Conservation (phyloP, 1,139 yeast genomes). For the Geotrichum klebahnii region DNA sequence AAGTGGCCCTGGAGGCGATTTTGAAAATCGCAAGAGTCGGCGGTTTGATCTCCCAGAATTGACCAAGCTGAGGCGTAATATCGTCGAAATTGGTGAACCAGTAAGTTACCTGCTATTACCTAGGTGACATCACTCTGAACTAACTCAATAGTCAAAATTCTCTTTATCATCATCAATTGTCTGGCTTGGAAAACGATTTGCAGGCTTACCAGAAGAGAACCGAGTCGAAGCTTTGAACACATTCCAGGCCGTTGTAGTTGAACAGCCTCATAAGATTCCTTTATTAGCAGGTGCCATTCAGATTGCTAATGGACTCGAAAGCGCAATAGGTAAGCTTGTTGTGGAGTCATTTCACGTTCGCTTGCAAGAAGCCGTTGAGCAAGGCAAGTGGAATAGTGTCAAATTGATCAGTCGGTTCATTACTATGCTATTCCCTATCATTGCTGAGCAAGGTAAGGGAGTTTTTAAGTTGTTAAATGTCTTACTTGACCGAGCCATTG, state of each 20-base stretch:
- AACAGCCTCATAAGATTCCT: slow-evolving; percentile 86
- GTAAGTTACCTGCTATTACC: slow-evolving; percentile 21
- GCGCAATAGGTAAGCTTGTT: slow-evolving; percentile 64
- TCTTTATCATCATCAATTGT: slow-evolving; percentile 43
- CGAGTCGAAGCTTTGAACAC: slow-evolving; percentile 48
- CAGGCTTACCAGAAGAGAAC: slow-evolving; percentile 51
- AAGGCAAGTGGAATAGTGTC: slow-evolving; percentile 55
- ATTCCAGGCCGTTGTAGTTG: slow-evolving; percentile 64
- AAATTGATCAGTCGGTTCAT: slow-evolving; percentile 70
- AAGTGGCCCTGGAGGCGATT: slow-evolving; percentile 4
- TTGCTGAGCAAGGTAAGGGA: slow-evolving; percentile 44
- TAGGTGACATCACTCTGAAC: background rate
- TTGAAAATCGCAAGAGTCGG: slow-evolving; percentile 12
- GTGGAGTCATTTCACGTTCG: slow-evolving; percentile 65
- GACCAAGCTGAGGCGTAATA: slow-evolving; percentile 20
- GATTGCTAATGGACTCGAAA: slow-evolving; percentile 62
- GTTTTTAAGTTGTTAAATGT: slow-evolving; percentile 52
- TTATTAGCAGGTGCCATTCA: slow-evolving; percentile 67
- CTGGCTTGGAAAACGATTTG: slow-evolving; percentile 55
- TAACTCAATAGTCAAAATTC: slow-evolving; percentile 25
- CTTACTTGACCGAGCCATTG: slow-evolving; percentile 55
- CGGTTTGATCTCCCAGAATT: slow-evolving; percentile 17
- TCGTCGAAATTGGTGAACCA: slow-evolving; percentile 37
- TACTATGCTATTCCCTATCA: slow-evolving; percentile 59
- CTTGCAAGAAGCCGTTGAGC: slow-evolving; percentile 53